A percentile compares a stretch with the other conserved stretches of the same genome.
These are phyloP conservation scores for Elsinoe australis DNA, from an alignment of 2,329 filamentous ascomycete genomes.

Conservation along the genomic window DNA sequence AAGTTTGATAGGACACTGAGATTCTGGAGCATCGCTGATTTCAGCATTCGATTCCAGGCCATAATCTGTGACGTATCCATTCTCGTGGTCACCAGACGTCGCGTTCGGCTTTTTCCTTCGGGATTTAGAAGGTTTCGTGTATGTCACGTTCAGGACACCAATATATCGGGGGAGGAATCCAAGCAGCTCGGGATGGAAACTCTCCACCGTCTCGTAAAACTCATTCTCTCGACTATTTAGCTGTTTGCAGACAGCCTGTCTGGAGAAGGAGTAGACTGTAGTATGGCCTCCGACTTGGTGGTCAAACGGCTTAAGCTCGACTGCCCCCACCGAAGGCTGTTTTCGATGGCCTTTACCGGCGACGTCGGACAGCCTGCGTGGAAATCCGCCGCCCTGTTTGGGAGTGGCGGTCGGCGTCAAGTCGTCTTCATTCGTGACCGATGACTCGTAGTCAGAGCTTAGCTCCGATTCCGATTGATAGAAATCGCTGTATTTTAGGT, in stretches of 20 bases:
- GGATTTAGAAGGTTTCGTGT: conserved; percentile 70
- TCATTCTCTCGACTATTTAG: conserved; percentile 97
- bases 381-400: conserved; percentile 19
- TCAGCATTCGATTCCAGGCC: conserved; percentile 23
- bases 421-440: conserved; percentile 43
- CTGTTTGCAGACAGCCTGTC: conserved; percentile 93
- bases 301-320: conserved; percentile 92
- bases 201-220: conserved; percentile 95
- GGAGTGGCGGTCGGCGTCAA: conserved; percentile 42
- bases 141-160: conserved; percentile 91
- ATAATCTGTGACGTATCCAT: conserved; percentile 20
- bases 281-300: conserved; percentile 97
- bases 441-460: conserved; percentile 35
- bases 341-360: conserved; percentile 24
- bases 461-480: conserved; percentile 32
- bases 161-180: conserved; percentile 94
- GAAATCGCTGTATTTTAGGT: conserved; percentile 22
- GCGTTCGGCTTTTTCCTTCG: conserved; percentile 37
- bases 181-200: conserved; percentile 78
- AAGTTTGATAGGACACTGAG: conserved; percentile 17
- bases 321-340: conserved; percentile 67
- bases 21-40: conserved; percentile 14
- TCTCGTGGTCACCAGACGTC: conserved; percentile 30
- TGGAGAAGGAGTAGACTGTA: conserved; percentile 91
- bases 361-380: not conserved